Conservation (phyloP, 1,139 yeast genomes). For the Candida labiduridarum region DNA sequence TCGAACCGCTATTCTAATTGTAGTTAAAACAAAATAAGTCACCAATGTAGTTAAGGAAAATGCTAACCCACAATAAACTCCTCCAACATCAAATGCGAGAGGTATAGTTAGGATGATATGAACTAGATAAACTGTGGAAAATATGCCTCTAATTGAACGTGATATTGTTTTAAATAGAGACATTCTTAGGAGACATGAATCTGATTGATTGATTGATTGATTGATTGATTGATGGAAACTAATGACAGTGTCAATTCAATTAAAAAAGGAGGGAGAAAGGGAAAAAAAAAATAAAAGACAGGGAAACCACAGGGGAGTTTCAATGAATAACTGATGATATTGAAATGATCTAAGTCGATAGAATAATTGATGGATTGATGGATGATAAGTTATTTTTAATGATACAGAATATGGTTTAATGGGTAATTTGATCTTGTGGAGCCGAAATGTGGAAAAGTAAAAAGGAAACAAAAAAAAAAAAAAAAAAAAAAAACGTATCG, state of each 20-base stretch:
- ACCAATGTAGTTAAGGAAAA: slow-evolving; percentile 76
- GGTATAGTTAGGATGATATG: slow-evolving; percentile 85
- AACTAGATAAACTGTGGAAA: slow-evolving; percentile 61
- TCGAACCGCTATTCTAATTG: slow-evolving; percentile 61
- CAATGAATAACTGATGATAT: not conserved
- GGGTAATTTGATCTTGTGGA: too few species aligned
- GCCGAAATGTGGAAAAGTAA: too few species aligned
- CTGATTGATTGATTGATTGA: not conserved
- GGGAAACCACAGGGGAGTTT: not conserved
- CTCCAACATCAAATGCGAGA: slow-evolving; percentile 94
- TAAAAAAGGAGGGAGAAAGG: not conserved
- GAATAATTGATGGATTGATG: not conserved
- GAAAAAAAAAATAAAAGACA: not conserved
- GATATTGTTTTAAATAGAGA: slow-evolving; percentile 12
- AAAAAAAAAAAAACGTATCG: too few species aligned
- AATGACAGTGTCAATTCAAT: not conserved
- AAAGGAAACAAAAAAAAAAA: too few species aligned
- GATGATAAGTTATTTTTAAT: not conserved
- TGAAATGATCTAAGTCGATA: too few species aligned
- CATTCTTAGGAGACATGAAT: slow-evolving; percentile 1
- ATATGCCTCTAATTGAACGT: slow-evolving; percentile 31
- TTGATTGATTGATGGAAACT: not conserved
- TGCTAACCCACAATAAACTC: slow-evolving; percentile 84
- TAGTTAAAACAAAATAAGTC: slow-evolving; percentile 71
- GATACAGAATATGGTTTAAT: too few species aligned